A percentile compares a stretch with the other conserved stretches of the same genome.
phyloP scores from a whole-genome alignment of 2,329 filamentous ascomycete species.

The Teratosphaeria gauchensis region DNA sequence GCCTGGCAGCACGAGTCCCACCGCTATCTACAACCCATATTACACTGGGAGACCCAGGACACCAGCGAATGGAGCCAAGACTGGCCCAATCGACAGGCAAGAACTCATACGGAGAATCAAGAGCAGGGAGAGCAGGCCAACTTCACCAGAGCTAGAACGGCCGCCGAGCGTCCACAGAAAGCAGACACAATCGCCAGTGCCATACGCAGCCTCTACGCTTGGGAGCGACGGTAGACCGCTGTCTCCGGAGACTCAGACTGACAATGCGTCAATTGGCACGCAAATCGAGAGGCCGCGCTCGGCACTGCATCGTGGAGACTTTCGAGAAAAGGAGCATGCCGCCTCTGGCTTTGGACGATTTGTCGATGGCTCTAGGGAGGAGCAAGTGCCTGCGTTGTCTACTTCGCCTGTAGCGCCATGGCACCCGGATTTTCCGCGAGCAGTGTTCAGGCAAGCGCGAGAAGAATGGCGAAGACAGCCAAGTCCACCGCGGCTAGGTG shows the following conservation, averaged over 20 bases:
- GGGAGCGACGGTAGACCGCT: slow-evolving; percentile 5
- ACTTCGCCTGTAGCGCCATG: slow-evolving; percentile 51
- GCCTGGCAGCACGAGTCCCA: slow-evolving; percentile 7
- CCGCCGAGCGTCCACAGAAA: slow-evolving; percentile 3
- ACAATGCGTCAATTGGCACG: slow-evolving; percentile 25
- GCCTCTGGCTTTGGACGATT: slow-evolving; percentile 10
- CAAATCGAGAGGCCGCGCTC: slow-evolving; percentile 77
- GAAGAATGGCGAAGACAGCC: slow-evolving; percentile 7
- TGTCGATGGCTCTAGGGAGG: slow-evolving; percentile 7
- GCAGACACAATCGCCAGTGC: slow-evolving; percentile 1
- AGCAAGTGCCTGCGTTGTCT: slow-evolving; percentile 21
- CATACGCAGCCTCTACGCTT: not conserved
- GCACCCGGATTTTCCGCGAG: slow-evolving; percentile 39
- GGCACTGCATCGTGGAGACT: slow-evolving; percentile 54
- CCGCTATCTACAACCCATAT: slow-evolving; percentile 26
- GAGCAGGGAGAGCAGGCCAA: slow-evolving; percentile 28
- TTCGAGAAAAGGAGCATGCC: slow-evolving; percentile 38
- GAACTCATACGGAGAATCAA: slow-evolving; percentile 81
- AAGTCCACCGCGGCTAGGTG: slow-evolving; percentile 3
- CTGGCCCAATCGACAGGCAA: slow-evolving; percentile 47
- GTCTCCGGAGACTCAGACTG: slow-evolving; percentile 13
- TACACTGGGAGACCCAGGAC: slow-evolving; percentile 25
- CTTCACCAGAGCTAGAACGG: slow-evolving; percentile 15
- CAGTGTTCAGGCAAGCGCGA: slow-evolving; percentile 22
- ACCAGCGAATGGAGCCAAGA: slow-evolving; percentile 19